Evolutionary conservation across 148 eudicot genomes (phyloP), one percentile per base, ranked within the genome.

Genomic region (Mesembryanthemum crystallinum): DNA sequence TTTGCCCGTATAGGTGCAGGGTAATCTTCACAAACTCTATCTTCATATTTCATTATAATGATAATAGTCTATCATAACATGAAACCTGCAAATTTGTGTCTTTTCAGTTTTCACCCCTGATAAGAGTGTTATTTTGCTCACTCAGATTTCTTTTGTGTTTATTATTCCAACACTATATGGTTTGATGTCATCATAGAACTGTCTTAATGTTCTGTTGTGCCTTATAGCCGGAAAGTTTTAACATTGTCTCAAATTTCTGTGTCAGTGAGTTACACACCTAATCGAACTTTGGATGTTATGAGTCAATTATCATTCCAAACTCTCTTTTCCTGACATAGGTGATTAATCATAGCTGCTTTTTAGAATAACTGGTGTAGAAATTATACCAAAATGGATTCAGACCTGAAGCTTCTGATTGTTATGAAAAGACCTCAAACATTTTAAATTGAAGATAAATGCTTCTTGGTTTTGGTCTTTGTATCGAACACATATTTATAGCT

Each of bases 1-100:
- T 76, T 90, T 64, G 96, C 98, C 62, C 97, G 97, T 17, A 83
- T 92, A 65, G 98, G 98, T 77, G 98, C 98, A 79, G 98, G 98
- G 98, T 94, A 92, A 74, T 73, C 71, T 74, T 78, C 81, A 20
- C 39, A 55, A 24, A 54, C 65, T 33, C 57, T 20, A 15, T 42
- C 43, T 80, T 72, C 42, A 14, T 68, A 23, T 14, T 67, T 49
- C 51, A 14, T 42, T 10, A 61, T 4, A 39, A 17, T 30, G 39
- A 20, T 43, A 27, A 5, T 20, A 2, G 18, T 35, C 57, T 17
- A 64, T 55, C 30, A 49, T 15, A 12, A 57, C 58, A 54, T 33
- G 47, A 28, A 51, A 20, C 6, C 20, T 25, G n/a, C 12, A 55
- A 35, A 29, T 45, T 0, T 29, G 33, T 37, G 4, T 35, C 4